These are phyloP conservation scores for Phytopythium chamaehyphon DNA, from an alignment of 352 stramenopile species.

Conservation along the genomic window DNA sequence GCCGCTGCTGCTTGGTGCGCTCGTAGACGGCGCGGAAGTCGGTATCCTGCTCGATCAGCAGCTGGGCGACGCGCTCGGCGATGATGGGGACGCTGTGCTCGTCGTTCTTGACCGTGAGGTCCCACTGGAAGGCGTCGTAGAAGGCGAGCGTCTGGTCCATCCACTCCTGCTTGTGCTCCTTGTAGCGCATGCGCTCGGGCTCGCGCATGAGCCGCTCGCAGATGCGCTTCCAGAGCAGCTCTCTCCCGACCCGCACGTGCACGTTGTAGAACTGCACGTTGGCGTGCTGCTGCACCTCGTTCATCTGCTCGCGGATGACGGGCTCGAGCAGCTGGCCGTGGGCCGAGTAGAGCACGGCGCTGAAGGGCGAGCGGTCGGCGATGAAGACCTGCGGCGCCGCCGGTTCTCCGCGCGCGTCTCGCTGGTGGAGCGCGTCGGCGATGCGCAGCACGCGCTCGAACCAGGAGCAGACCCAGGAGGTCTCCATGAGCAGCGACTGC, in stretches of 20 bases:
- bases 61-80: conserved; percentile 42
- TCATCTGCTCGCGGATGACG: conserved; percentile 81
- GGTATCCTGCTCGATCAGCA: conserved; percentile 48
- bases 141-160: conserved; percentile 82
- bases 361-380: conserved; percentile 82
- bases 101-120: conserved; percentile 69
- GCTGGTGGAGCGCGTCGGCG: conserved; percentile 37
- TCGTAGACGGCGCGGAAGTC: conserved; percentile 65
- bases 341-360: conserved; percentile 75
- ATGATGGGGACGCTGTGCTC: conserved; percentile 47
- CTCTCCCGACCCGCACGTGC: conserved; percentile 70
- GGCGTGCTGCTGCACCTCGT: conserved; percentile 67
- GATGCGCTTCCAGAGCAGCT: conserved; percentile 80
- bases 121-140: conserved; percentile 79
- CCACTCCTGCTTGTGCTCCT: conserved; percentile 82
- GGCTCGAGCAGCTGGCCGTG: conserved; percentile 74
- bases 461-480: conserved; percentile 88
- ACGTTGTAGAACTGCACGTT: conserved; percentile 84
- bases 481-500: conserved; percentile 90
- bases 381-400: conserved; percentile 66
- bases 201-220: conserved; percentile 49
- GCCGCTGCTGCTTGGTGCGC: conserved; percentile 34
- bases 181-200: conserved; percentile 69
- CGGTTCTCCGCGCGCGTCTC: conserved; percentile 19
- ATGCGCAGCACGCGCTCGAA: conserved; percentile 85